phyloP scores from a whole-genome alignment of 352 stramenopile species.

The Thalassiosira mediterranea region DNA sequence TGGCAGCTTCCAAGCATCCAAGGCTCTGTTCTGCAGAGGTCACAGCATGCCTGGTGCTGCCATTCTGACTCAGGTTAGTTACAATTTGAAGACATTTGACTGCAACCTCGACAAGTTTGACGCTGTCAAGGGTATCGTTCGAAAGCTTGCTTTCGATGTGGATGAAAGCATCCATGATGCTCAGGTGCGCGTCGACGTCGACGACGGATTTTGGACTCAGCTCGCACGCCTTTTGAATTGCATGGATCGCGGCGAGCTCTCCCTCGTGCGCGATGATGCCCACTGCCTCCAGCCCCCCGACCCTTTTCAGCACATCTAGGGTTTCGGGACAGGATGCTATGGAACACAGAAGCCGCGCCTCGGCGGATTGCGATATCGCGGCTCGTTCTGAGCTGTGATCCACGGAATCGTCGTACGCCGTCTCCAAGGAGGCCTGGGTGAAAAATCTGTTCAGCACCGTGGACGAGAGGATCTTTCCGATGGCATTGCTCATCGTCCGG shows the following conservation, averaged over 20 bases:
- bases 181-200: constrained; percentile 46
- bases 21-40: constrained; percentile 22
- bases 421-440: constrained; percentile 58
- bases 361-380: constrained; percentile 64
- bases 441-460: constrained; percentile 81
- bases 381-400: constrained; percentile 38
- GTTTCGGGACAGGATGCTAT: constrained; percentile 69
- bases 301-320: constrained; percentile 56
- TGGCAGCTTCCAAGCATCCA: constrained; percentile 21
- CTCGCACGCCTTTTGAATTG: constrained; percentile 60
- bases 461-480: constrained; percentile 72
- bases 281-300: constrained; percentile 74
- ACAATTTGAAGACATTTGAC: constrained; percentile 37
- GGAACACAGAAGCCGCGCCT: constrained; percentile 73
- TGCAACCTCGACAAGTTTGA: constrained; percentile 34
- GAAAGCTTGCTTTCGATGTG: constrained; percentile 24
- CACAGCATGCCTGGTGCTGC: constrained; percentile 24
- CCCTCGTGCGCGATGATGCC: constrained; percentile 76
- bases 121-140: not conserved
- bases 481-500: constrained; percentile 53
- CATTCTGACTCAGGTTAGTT: constrained; percentile 11
- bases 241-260: constrained; percentile 59
- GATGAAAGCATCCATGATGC: constrained; percentile 43
- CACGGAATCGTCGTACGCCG: constrained; percentile 28
- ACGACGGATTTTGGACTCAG: constrained; percentile 37